These are phyloP conservation scores for Sambucus nigra DNA, from an alignment of 129 eudicot species.

Conservation along the genomic window DNA sequence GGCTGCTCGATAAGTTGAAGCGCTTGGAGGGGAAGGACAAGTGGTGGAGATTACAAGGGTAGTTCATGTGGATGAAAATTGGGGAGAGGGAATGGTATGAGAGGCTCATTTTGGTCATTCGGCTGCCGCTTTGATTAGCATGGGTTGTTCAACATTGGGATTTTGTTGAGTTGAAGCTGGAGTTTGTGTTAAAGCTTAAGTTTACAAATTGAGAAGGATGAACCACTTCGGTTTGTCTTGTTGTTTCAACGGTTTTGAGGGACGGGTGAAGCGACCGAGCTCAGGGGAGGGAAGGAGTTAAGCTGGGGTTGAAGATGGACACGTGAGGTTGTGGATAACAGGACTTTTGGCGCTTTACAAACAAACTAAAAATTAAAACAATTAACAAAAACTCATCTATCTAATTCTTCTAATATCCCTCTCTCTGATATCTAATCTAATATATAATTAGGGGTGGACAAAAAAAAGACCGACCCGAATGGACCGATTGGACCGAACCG, in stretches of 20 bases:
- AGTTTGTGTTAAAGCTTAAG: no score
- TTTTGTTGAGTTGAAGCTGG: not conserved
- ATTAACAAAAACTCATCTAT: no score
- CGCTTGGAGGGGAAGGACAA: slow-evolving; percentile 25
- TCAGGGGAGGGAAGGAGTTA: slow-evolving; percentile 9
- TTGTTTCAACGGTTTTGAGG: not conserved
- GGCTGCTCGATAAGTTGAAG: slow-evolving; percentile 7
- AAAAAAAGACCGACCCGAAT: no score
- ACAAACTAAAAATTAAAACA: no score
- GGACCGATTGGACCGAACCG: no score
- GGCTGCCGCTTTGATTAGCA: slow-evolving; percentile 21
- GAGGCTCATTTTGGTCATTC: slow-evolving; percentile 36
- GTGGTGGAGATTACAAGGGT: slow-evolving; percentile 5
- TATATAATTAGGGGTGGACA: no score
- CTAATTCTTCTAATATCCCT: no score
- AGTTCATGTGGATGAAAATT: slow-evolving; percentile 25
- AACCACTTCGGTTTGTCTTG: not conserved
- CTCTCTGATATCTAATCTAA: no score
- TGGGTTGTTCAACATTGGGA: slow-evolving; percentile 5
- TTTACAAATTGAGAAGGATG: slow-evolving; percentile 1
- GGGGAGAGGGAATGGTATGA: slow-evolving; percentile 32
- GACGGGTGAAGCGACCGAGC: not conserved
- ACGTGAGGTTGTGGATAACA: slow-evolving; percentile 39
- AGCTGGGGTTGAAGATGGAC: slow-evolving; percentile 20
- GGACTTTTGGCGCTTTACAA: slow-evolving; percentile 33